Percentiles rank a stretch among this genome's conserved stretches.
phyloP scores from a whole-genome alignment of 345 rosid genomes.

The Hirschfeldia incana region DNA sequence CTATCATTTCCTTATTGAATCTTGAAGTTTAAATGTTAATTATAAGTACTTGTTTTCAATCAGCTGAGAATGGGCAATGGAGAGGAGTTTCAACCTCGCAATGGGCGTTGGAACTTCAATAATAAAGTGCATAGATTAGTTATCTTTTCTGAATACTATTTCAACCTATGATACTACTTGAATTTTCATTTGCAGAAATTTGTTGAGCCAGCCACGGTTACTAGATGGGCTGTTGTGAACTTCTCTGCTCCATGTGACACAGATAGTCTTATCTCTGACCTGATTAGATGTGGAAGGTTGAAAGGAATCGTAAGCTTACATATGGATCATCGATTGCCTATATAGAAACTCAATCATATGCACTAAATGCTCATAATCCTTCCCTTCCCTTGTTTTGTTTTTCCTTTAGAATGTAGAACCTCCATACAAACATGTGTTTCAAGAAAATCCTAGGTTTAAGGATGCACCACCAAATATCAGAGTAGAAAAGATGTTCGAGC shows the following conservation, averaged over 20 bases:
- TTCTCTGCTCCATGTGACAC: slow-evolving; percentile 87
- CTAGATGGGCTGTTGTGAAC: slow-evolving; percentile 83
- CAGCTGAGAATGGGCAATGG: slow-evolving; percentile 91
- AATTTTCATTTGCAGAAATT: slow-evolving; percentile 54
- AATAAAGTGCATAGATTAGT: slow-evolving; percentile 54
- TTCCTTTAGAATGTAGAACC: slow-evolving; percentile 43
- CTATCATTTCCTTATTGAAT: background rate
- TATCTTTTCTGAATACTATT: background rate
- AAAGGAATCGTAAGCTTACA: slow-evolving; percentile 82
- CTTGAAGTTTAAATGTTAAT: background rate
- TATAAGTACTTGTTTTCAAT: slow-evolving; percentile 4
- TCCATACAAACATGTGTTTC: slow-evolving; percentile 53
- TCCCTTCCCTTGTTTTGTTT: background rate
- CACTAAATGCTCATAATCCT: background rate
- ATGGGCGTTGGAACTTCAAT: slow-evolving; percentile 94
- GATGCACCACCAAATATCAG: slow-evolving; percentile 60
- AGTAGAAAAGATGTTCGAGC: slow-evolving; percentile 85
- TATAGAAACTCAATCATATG: background rate
- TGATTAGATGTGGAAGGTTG: slow-evolving; percentile 65
- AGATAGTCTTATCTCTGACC: slow-evolving; percentile 49
- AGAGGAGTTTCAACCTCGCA: slow-evolving; percentile 66
- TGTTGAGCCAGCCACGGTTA: slow-evolving; percentile 66
- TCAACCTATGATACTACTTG: slow-evolving; percentile 15
- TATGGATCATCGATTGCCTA: background rate
- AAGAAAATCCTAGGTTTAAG: slow-evolving; percentile 54